Evolutionary conservation across 768 basidiomycete species (phyloP), one percentile per base, ranked within the genome.

Genomic region (Psilocybe azurescens): DNA sequence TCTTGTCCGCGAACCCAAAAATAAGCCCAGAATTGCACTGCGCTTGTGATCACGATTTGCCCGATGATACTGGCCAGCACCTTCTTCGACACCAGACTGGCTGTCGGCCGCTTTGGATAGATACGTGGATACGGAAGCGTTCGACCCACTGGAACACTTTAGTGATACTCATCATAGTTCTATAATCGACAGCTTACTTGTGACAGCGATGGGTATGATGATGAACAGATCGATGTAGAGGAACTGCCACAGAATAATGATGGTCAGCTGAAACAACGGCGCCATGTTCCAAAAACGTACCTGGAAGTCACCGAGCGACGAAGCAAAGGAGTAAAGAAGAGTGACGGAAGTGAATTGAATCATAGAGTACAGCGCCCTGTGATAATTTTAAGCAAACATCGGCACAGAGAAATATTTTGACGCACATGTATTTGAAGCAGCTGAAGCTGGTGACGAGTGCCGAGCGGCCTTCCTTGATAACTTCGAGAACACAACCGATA

Each of bases 271-370:
- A 56, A 58, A 32, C 30, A 48, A 53, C 41, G 67, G 24, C 62
- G n/a, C 4, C 48, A 58, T 48, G 47, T 51, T 30, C 41, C 50
- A 20, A 44, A 47, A 24, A 32, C 13, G 47, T 52, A 92, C 95
- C 86, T 99, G 92, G 74, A 99, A 97, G 73, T 99, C 97, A 49
- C 96, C 97, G 39, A 99, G 79, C 49, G 95, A 95, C 6, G 95
- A 97, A 0, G 95, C 97, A 72, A 99, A 97, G 0, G 95, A 95
- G 75, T 99, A 99, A 33, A 99, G 75, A 61, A 99, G 75, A 2
- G 95, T 97, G 62, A 99, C 93, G 3, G 95, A 94, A n/a, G 96
- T 98, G 73, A 99, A 99, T 73, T 99, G 97, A 56, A 99, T 99
- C 67, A 99, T 83, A 11, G 97, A 99, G 76, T 99, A 99, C 48